Percentiles rank a stretch among this genome's conserved stretches.
Conservation (phyloP, 495 filamentous ascomycete species). For the Talaromyces stipitatus region DNA sequence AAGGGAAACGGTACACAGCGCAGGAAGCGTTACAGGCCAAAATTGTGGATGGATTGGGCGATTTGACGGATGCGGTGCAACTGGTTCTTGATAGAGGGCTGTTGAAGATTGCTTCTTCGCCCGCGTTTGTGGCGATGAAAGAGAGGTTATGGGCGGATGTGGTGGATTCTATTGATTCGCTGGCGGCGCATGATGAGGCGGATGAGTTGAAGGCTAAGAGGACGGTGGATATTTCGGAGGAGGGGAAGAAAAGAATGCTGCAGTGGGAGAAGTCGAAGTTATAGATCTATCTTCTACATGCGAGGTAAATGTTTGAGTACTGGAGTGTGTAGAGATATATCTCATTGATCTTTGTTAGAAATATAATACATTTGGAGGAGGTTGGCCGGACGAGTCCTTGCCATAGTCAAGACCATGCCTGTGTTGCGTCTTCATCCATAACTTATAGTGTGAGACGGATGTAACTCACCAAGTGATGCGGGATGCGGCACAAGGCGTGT, state of each 20-base stretch:
- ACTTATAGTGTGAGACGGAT: no score
- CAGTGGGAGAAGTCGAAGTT: constrained; percentile 44
- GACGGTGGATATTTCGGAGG: constrained; percentile 22
- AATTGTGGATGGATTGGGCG: constrained; percentile 61
- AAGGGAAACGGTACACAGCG: constrained; percentile 57
- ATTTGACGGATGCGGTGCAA: constrained; percentile 47
- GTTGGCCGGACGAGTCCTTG: no score
- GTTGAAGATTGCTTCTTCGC: constrained; percentile 48
- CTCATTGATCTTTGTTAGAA: not conserved
- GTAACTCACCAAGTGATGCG: no score
- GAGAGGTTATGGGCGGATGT: constrained; percentile 63
- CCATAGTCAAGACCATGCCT: no score
- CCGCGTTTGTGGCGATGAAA: constrained; percentile 62
- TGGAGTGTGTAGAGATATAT: not conserved
- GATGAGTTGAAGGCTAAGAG: constrained; percentile 23
- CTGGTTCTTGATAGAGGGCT: constrained; percentile 51
- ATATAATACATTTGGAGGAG: not conserved
- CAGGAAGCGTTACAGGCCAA: constrained; percentile 52
- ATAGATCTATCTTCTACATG: constrained; percentile 15
- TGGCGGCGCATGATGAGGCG: constrained; percentile 23
- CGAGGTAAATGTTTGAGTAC: not conserved
- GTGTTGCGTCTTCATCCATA: no score
- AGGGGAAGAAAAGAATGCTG: constrained; percentile 18
- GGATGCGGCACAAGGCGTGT: no score
- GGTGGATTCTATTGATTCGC: constrained; percentile 42